Conservation (phyloP, 140 eudicot genomes). For the Erigeron philadelphicus region DNA sequence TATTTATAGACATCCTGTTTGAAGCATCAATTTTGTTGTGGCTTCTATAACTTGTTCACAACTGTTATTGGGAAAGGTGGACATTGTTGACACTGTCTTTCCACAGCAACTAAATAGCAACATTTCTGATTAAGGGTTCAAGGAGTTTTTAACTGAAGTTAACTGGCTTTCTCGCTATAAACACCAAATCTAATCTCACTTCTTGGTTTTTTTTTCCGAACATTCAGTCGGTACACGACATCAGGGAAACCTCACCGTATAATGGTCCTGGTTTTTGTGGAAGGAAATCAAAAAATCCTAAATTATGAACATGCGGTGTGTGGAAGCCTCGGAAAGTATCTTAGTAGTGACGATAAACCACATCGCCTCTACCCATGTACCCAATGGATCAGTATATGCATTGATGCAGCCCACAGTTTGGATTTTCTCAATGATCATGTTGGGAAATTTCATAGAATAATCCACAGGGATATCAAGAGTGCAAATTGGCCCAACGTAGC, state of each 20-base stretch:
- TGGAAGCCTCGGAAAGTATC: not conserved
- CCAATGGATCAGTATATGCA: not conserved
- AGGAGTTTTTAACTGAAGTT: not conserved
- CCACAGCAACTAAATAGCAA: not conserved
- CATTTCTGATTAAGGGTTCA: not conserved
- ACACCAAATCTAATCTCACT: not conserved
- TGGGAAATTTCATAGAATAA: not conserved
- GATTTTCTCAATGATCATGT: slow-evolving; percentile 1
- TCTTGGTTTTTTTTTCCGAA: not conserved
- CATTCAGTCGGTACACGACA: no score
- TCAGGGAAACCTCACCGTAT: no score
- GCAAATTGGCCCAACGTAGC: not conserved
- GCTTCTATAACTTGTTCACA: no score
- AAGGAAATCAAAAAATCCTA: not conserved
- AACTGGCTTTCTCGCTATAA: not conserved
- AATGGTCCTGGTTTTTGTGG: no score
- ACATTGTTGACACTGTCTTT: not conserved
- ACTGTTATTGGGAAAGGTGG: no score
- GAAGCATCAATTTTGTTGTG: no score
- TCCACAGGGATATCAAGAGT: not conserved
- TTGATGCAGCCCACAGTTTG: slow-evolving; percentile 1
- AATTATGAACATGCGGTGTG: not conserved
- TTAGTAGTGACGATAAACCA: not conserved
- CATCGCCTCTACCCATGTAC: not conserved
- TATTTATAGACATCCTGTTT: no score